phyloP scores from a whole-genome alignment of 306 rosid species.

The Pyrus bretschneideri region DNA sequence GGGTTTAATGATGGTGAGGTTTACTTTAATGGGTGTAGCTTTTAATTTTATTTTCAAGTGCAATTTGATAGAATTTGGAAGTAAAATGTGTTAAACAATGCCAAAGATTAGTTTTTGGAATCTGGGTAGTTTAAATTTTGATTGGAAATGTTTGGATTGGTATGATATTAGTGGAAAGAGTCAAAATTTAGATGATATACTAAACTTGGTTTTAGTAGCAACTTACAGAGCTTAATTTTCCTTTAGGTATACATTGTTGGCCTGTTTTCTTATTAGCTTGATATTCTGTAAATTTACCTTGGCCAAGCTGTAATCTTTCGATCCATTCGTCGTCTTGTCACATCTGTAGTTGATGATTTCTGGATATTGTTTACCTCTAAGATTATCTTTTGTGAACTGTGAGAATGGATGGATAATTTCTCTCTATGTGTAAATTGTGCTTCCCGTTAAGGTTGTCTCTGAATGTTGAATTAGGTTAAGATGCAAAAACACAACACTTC shows the following conservation, averaged over 20 bases:
- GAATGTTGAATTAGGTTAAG: conserved; percentile 47
- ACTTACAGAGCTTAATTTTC: background rate
- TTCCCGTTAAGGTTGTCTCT: background rate
- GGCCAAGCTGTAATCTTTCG: background rate
- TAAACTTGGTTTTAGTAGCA: background rate
- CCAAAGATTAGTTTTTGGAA: background rate
- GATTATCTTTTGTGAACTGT: background rate
- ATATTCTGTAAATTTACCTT: background rate
- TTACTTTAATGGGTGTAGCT: background rate
- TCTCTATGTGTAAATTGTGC: background rate
- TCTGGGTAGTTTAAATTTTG: conserved; percentile 1
- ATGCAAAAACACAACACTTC: conserved; percentile 82
- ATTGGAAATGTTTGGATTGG: background rate
- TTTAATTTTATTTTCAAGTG: background rate
- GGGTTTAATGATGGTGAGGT: background rate
- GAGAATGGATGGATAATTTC: background rate
- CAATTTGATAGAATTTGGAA: background rate
- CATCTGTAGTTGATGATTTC: conserved; percentile 6
- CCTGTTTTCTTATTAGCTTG: background rate
- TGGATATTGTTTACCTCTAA: background rate
- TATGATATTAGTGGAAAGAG: background rate
- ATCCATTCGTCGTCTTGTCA: background rate
- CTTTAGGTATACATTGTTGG: background rate
- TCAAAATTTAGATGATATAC: background rate
- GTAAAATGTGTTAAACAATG: background rate